Base-by-base conservation (phyloP, 2,329 filamentous ascomycete species). In the Ophiocordyceps camponoti-floridani region DNA sequence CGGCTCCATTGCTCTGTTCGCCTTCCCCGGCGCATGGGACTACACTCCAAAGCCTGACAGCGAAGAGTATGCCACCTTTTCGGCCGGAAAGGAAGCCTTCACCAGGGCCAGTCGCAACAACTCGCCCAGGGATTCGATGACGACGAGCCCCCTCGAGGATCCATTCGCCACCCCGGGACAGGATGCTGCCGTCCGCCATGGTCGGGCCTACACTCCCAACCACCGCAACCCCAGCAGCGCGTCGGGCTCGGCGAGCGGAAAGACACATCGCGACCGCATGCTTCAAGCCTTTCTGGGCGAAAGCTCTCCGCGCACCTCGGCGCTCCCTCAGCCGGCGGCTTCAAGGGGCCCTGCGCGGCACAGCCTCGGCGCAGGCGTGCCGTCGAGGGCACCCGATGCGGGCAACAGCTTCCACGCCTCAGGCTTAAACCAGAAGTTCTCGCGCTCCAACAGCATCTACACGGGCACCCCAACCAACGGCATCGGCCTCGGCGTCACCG, bases 11-110 rank as follows among this genome's bases (percentile, higher is more conserved):
- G 56, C 57, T 23, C 56, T 40, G 8, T 40, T 40, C 8, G 13
- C 56, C 42, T 58, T 74, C 33, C 71, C 72, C 2, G 75, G 72
- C 72, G 60, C 61, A 14, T 71, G 69, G 58, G 69, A 73, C 46
- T 57, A 61, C 37, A 62, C 56, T 0, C 61, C 61, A 0, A 61
- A 55, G 23, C 61, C 61, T 6, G 48, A 56, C 40, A 49, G 50
- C 14, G 47, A 49, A 5, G 50, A 51, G 27, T 50, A 54, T 11
- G 50, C 41, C 13, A 45, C 40, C 1, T 46, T 46, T 4, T 50
- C 51, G 19, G 49, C 52, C 38, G 53, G 49, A 5, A 51, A 52
- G 42, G 51, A 53, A 18, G 55, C 56, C 23, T 60, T 59, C n/a
- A 51, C 50, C 9, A 40, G 46, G n/a, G 43, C 49, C 10, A 58